A percentile compares a stretch with the other conserved stretches of the same genome.
Conservation (phyloP, 176 grass and related monocot species). For the Sorghum bicolor region Sorghum_bicolor_NCBIv3 NC_012871.2:65545001-65545500, state of each 20-base stretch:
- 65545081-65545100: constrained; percentile 31
- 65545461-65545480: constrained; percentile 78
- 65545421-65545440: constrained; percentile 95
- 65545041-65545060: constrained; percentile 16
- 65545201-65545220: constrained; percentile 84
- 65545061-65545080: constrained; percentile 42
- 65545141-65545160: constrained; percentile 80
- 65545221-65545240: constrained; percentile 63
- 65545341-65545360: constrained; percentile 77
- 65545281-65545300: background rate
- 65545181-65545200: constrained; percentile 71
- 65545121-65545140: constrained; percentile 61
- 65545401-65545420: constrained; percentile 87
- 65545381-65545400: constrained; percentile 98
- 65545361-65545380: constrained; percentile 76
- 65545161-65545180: constrained; percentile 72
- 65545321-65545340: constrained; percentile 53
- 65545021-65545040: background rate
- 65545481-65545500: background rate
- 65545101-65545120: constrained; percentile 47
- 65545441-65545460: constrained; percentile 86
- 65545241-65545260: background rate
- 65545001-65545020: background rate
- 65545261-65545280: background rate
- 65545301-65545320: background rate